Conservation (phyloP, 129 eudicot genomes). For the Logfia minima region DNA sequence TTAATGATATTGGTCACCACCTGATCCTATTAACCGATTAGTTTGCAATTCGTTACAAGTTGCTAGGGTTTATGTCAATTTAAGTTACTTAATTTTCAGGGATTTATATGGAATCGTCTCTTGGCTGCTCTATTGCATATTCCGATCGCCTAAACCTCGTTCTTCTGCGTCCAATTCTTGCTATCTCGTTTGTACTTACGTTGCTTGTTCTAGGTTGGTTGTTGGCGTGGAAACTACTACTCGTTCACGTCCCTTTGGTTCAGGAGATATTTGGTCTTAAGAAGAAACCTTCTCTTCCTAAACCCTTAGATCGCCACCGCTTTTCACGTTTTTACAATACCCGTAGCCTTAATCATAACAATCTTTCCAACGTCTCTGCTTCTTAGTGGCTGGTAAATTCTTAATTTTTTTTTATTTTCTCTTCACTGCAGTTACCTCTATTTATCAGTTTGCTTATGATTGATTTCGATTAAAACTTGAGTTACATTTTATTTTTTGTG, state of each 20-base stretch:
- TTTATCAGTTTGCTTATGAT: background rate
- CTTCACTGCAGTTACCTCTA: background rate
- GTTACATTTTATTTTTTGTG: background rate
- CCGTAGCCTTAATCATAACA: conserved; percentile 17
- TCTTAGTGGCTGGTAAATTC: conserved; percentile 22
- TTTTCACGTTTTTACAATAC: conserved; percentile 54
- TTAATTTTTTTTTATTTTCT: background rate
- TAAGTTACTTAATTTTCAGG: conserved; percentile 27
- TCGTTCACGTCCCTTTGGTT: conserved; percentile 87
- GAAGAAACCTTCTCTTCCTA: conserved; percentile 56
- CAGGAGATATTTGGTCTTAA: conserved; percentile 81
- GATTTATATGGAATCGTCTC: conserved; percentile 30
- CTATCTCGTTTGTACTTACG: conserved; percentile 41
- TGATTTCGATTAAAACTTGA: too few species aligned
- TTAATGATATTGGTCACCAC: background rate
- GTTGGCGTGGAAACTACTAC: conserved; percentile 79
- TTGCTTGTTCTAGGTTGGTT: conserved; percentile 61
- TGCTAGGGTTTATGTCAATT: background rate
- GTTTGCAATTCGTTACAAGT: background rate
- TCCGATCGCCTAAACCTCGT: conserved; percentile 32
- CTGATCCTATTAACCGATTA: background rate
- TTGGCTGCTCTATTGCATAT: conserved; percentile 31
- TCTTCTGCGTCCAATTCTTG: conserved; percentile 51
- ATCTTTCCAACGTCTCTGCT: conserved; percentile 4
- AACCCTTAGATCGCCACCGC: conserved; percentile 50